These are phyloP conservation scores for Beauveria rudraprayagi DNA, from an alignment of 2,329 filamentous ascomycete genomes.

Conservation along the genomic window DNA sequence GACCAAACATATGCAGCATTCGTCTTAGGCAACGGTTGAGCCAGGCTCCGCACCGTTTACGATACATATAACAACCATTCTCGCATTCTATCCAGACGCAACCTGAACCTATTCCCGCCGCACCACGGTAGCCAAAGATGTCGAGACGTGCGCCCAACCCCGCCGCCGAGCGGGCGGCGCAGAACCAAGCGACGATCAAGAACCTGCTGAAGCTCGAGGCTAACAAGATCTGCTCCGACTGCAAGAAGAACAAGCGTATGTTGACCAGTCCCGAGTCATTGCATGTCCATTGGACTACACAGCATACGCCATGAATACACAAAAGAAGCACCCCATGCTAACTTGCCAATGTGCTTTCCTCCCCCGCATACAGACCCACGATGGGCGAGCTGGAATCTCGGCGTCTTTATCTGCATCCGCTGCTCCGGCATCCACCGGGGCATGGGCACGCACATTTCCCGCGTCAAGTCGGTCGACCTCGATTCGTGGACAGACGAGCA, in stretches of 20 bases:
- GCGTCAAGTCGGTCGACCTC: slow-evolving; percentile 95
- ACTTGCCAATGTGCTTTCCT: slow-evolving; percentile 10
- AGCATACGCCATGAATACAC: background rate
- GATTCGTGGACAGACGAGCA: slow-evolving; percentile 99
- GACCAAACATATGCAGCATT: slow-evolving; percentile 4
- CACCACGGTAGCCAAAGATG: slow-evolving; percentile 42
- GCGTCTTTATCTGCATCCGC: slow-evolving; percentile 94
- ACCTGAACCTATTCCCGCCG: background rate
- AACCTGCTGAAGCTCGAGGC: slow-evolving; percentile 85
- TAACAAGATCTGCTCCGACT: slow-evolving; percentile 97
- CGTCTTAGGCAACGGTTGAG: slow-evolving; percentile 7
- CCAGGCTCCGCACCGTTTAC: background rate
- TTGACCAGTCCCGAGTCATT: slow-evolving; percentile 12
- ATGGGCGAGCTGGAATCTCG: slow-evolving; percentile 99
- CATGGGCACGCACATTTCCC: slow-evolving; percentile 97
- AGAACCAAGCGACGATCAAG: slow-evolving; percentile 92
- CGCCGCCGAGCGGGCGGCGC: slow-evolving; percentile 77
- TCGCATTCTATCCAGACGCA: background rate
- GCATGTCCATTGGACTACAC: background rate
- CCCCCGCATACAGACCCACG: slow-evolving; percentile 60
- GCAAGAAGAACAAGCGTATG: slow-evolving; percentile 96
- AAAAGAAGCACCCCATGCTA: slow-evolving; percentile 3
- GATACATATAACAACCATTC: background rate
- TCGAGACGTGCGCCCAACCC: slow-evolving; percentile 71
- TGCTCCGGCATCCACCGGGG: slow-evolving; percentile 97